A percentile compares a stretch with the other conserved stretches of the same genome.
Conservation (phyloP, 2,329 filamentous ascomycete genomes). For the Allantophomopsis lycopodina region DNA sequence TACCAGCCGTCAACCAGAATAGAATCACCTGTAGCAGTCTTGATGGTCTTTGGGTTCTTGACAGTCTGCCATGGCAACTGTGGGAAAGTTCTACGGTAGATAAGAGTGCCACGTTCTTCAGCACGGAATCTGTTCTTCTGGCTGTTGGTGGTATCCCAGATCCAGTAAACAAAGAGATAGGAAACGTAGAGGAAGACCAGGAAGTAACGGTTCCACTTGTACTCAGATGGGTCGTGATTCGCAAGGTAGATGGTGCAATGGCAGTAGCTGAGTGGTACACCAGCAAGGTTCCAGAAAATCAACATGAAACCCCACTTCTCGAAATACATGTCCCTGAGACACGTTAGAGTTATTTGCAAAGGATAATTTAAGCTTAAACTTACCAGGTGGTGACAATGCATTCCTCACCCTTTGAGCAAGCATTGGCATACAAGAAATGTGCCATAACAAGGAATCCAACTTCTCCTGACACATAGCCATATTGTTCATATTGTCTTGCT, state of each 20-base stretch:
- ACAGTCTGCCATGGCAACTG: slow-evolving; percentile 82
- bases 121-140: slow-evolving; percentile 90
- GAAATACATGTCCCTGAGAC: slow-evolving; percentile 77
- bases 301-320: slow-evolving; percentile 98
- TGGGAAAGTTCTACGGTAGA: slow-evolving; percentile 70
- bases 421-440: slow-evolving; percentile 84
- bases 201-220: slow-evolving; percentile 60
- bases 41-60: slow-evolving; percentile 67
- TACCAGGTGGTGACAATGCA: slow-evolving; percentile 77
- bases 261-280: slow-evolving; percentile 83
- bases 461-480: slow-evolving; percentile 79
- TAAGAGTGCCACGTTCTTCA: slow-evolving; percentile 57
- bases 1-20: slow-evolving; percentile 84
- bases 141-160: slow-evolving; percentile 85
- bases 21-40: slow-evolving; percentile 57
- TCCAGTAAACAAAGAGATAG: slow-evolving; percentile 79
- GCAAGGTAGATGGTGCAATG: slow-evolving; percentile 86
- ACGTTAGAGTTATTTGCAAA: slow-evolving; percentile 1
- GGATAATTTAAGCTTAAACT: slow-evolving; percentile 11
- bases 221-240: slow-evolving; percentile 65
- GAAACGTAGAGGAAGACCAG: slow-evolving; percentile 49
- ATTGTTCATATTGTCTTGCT: slow-evolving; percentile 69
- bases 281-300: slow-evolving; percentile 93
- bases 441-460: slow-evolving; percentile 76
- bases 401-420: slow-evolving; percentile 85